Percentiles rank a stretch among this genome's conserved stretches.
phyloP scores from a whole-genome alignment of 352 stramenopile genomes.

The Phytophthora europaea region DNA sequence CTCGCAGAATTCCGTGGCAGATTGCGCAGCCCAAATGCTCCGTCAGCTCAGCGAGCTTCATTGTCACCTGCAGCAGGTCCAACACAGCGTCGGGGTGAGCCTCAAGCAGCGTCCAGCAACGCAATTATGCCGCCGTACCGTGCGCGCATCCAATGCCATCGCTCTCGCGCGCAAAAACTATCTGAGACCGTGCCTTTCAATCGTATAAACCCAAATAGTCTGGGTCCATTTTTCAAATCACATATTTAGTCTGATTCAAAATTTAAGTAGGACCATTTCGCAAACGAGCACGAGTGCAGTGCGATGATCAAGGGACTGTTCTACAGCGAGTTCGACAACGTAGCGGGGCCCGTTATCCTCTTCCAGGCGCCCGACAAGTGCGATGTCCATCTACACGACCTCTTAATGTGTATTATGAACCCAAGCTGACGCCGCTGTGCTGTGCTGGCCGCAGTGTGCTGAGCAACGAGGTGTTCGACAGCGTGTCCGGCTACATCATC shows the following conservation, averaged over 20 bases:
- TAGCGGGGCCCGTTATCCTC: slow-evolving; percentile 90
- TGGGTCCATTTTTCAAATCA: background rate
- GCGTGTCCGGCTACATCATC: slow-evolving; percentile 90
- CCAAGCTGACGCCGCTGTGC: background rate
- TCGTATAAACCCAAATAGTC: slow-evolving; percentile 7
- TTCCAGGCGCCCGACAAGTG: slow-evolving; percentile 89
- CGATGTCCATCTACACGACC: too few relatives aligned
- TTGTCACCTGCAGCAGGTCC: slow-evolving; percentile 45
- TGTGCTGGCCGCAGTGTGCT: slow-evolving; percentile 59
- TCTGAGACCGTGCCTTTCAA: slow-evolving; percentile 15
- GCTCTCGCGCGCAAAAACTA: slow-evolving; percentile 26
- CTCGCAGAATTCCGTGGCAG: slow-evolving; percentile 72
- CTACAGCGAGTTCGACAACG: slow-evolving; percentile 95
- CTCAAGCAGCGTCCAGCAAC: background rate
- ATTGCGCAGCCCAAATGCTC: slow-evolving; percentile 75
- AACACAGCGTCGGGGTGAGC: background rate
- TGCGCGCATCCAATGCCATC: slow-evolving; percentile 39
- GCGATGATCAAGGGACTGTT: slow-evolving; percentile 89
- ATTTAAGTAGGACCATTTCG: background rate
- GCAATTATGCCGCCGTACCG: slow-evolving; percentile 18
- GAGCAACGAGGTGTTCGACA: slow-evolving; percentile 88
- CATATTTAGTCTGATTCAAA: background rate
- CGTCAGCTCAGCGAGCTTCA: slow-evolving; percentile 63
- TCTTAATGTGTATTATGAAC: background rate
- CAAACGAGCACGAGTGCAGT: too few relatives aligned